These are phyloP conservation scores for Colletotrichum tropicicola DNA, from an alignment of 2,329 filamentous ascomycete genomes.

Conservation along the genomic window DNA sequence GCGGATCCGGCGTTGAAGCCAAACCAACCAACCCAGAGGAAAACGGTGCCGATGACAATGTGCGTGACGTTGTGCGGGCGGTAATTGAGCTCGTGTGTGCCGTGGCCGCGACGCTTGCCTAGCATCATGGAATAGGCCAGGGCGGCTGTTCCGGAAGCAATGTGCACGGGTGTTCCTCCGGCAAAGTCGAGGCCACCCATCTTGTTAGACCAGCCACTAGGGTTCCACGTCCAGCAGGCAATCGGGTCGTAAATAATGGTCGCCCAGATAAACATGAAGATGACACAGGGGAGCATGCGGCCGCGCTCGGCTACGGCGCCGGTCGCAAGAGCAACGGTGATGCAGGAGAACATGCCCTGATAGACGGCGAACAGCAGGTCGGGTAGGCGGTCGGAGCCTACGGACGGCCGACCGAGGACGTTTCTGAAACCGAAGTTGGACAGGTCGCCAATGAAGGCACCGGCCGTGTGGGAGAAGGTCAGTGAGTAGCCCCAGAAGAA, in stretches of 20 bases:
- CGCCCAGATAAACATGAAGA: slow-evolving; percentile 94
- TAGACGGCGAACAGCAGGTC: slow-evolving; percentile 88
- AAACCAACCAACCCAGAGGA: slow-evolving; percentile 96
- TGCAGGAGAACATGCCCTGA: slow-evolving; percentile 88
- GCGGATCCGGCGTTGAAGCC: slow-evolving; percentile 93
- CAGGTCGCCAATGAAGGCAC: slow-evolving; percentile 80
- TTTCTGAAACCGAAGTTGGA: slow-evolving; percentile 82
- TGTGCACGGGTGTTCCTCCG: slow-evolving; percentile 90
- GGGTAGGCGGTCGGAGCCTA: slow-evolving; percentile 77
- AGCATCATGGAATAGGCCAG: slow-evolving; percentile 93
- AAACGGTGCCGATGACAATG: slow-evolving; percentile 91
- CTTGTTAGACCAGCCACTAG: slow-evolving; percentile 79
- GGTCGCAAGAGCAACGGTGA: slow-evolving; percentile 86
- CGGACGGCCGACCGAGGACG: slow-evolving; percentile 79
- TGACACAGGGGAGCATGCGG: slow-evolving; percentile 85
- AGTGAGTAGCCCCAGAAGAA: slow-evolving; percentile 93
- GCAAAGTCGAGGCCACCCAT: slow-evolving; percentile 90
- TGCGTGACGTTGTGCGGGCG: slow-evolving; percentile 93
- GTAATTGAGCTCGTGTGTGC: slow-evolving; percentile 89
- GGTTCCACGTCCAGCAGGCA: slow-evolving; percentile 95
- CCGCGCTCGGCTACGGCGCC: slow-evolving; percentile 89
- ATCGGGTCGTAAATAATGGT: slow-evolving; percentile 93
- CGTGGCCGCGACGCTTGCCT: slow-evolving; percentile 84
- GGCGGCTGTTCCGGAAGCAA: slow-evolving; percentile 82
- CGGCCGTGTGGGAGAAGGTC: slow-evolving; percentile 81